Percentiles rank a stretch among this genome's conserved stretches.
Evolutionary conservation across 176 grass and related monocot genomes (phyloP).

Genomic region (Phyllostachys edulis): DNA sequence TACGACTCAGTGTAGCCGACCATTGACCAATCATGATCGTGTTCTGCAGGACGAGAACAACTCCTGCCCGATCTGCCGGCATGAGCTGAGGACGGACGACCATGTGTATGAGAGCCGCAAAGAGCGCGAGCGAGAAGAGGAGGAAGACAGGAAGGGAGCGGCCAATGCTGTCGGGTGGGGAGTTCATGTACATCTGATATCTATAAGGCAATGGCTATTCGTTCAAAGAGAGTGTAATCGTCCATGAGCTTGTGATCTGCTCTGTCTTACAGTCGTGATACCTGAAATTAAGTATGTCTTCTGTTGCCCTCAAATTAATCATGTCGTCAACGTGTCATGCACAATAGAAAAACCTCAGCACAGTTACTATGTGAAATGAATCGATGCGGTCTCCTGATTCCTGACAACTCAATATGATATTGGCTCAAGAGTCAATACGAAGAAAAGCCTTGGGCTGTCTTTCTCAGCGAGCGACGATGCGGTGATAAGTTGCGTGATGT

Average conservation of each 20-base stretch:
- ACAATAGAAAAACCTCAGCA: neutral
- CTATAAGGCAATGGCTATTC: conserved; percentile 29
- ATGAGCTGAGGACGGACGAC: conserved; percentile 81
- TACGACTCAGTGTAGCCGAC: neutral
- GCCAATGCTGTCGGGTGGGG: conserved; percentile 83
- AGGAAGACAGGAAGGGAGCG: conserved; percentile 89
- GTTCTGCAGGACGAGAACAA: conserved; percentile 81
- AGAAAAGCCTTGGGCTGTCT: neutral
- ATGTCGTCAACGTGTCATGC: neutral
- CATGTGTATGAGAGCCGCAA: conserved; percentile 92
- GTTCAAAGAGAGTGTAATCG: neutral
- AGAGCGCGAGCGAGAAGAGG: conserved; percentile 76
- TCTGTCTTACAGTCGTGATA: neutral
- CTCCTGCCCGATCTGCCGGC: conserved; percentile 77
- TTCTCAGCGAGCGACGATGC: neutral
- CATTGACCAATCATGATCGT: neutral
- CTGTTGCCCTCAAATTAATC: neutral
- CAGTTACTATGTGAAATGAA: neutral
- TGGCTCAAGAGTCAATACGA: too few relatives aligned
- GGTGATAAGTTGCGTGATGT: neutral
- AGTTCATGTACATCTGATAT: conserved; percentile 83
- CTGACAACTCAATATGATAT: neutral
- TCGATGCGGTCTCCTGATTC: neutral
- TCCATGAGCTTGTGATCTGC: neutral
- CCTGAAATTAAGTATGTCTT: conserved; percentile 5